These are phyloP conservation scores for Puccinia triticina DNA, from an alignment of 1,284 basidiomycete genomes.

Conservation along the genomic window DNA sequence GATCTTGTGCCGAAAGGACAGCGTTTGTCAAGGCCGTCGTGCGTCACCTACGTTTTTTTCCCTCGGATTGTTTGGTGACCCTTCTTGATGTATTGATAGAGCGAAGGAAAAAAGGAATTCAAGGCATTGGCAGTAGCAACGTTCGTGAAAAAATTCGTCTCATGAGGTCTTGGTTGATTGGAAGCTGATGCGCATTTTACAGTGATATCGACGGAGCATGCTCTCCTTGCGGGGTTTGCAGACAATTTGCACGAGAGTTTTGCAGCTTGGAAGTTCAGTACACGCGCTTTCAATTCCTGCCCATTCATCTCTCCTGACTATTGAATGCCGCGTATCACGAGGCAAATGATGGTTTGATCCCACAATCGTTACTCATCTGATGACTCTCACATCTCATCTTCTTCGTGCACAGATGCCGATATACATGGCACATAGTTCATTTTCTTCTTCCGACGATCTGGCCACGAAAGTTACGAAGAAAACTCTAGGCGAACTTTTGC, in stretches of 20 bases:
- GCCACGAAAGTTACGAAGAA: conserved; percentile 22
- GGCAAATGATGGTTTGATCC: neutral
- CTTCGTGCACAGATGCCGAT: conserved; percentile 43
- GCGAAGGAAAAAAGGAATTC: conserved; percentile 46
- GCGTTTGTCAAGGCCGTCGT: conserved; percentile 51
- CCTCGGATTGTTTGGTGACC: neutral
- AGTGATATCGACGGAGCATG: conserved; percentile 49
- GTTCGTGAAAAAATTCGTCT: conserved; percentile 1
- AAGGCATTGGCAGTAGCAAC: conserved; percentile 50
- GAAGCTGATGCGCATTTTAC: neutral
- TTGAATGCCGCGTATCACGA: neutral
- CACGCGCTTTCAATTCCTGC: neutral
- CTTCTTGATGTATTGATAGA: conserved; percentile 18
- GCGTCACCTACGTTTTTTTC: neutral
- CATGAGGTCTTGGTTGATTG: neutral
- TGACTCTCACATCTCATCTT: neutral
- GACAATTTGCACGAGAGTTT: conserved; percentile 51
- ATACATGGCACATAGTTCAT: conserved; percentile 40
- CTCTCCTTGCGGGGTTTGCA: conserved; percentile 50
- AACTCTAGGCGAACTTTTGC: conserved; percentile 46
- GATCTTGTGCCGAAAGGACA: conserved; percentile 50
- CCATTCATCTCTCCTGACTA: neutral
- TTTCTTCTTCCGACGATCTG: conserved; percentile 26
- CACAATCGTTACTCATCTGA: neutral
- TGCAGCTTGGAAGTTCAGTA: conserved; percentile 50